phyloP scores from a whole-genome alignment of 306 rosid species.

The Vachellia pachyceras region DNA sequence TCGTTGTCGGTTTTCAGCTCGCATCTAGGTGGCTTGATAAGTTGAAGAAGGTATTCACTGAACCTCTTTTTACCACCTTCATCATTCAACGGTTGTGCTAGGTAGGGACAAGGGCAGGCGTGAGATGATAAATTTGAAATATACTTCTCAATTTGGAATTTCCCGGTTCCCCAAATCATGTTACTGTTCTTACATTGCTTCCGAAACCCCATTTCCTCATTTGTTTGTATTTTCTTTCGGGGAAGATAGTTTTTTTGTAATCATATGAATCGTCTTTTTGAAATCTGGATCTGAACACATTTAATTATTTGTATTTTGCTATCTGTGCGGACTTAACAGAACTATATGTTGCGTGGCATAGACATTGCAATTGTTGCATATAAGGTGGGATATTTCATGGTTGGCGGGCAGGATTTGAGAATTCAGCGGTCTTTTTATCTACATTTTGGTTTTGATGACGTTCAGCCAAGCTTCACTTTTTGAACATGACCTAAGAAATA shows the following conservation, averaged over 20 bases:
- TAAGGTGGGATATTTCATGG: background rate
- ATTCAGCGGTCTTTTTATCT: background rate
- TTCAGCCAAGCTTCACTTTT: background rate
- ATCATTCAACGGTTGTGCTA: background rate
- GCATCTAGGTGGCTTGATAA: slow-evolving; percentile 60
- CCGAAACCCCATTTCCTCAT: background rate
- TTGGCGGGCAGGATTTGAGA: background rate
- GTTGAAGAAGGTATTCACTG: slow-evolving; percentile 57
- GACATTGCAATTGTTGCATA: background rate
- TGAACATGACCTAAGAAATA: slow-evolving; percentile 14
- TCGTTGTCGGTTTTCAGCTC: slow-evolving; percentile 65
- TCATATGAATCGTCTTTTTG: background rate
- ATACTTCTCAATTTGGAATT: background rate
- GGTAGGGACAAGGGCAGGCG: background rate
- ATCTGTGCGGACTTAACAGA: background rate
- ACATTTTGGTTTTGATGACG: background rate
- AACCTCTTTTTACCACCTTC: background rate
- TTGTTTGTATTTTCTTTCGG: background rate
- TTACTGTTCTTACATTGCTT: background rate
- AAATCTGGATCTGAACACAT: background rate
- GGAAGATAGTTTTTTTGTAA: background rate
- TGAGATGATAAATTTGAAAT: background rate
- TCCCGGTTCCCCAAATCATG: background rate
- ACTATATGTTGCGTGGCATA: background rate
- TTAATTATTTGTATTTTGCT: background rate